phyloP scores from a whole-genome alignment of 2,329 filamentous ascomycete genomes.

The Nemania sp. region DNA sequence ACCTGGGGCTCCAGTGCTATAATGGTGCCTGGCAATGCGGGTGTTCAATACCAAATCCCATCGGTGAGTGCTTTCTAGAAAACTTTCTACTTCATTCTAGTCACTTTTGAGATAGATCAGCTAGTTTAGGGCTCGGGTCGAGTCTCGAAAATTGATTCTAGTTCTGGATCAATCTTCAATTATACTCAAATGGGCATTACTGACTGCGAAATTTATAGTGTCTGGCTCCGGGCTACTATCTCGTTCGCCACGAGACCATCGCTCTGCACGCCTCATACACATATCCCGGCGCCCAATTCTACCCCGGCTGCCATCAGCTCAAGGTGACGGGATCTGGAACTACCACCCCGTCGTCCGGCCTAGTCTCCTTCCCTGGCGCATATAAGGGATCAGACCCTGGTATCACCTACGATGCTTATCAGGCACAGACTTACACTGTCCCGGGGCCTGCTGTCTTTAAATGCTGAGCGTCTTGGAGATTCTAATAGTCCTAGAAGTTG shows the following conservation, averaged over 20 bases:
- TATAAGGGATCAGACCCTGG: constrained; percentile 55
- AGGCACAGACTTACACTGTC: constrained; percentile 49
- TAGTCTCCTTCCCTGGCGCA: constrained; percentile 58
- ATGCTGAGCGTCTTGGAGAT: constrained; percentile 42
- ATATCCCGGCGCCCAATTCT: constrained; percentile 55
- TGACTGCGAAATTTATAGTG: too few relatives aligned
- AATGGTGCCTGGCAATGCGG: constrained; percentile 47
- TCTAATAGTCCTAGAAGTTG: not conserved
- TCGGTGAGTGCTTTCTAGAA: too few relatives aligned
- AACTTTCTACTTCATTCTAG: too few relatives aligned
- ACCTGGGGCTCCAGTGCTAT: constrained; percentile 52
- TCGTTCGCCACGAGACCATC: constrained; percentile 61
- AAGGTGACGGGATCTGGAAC: constrained; percentile 54
- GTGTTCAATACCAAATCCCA: constrained; percentile 57
- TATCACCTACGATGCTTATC: constrained; percentile 56
- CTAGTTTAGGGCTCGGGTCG: too few relatives aligned
- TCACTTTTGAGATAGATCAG: too few relatives aligned
- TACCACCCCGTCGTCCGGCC: constrained; percentile 42
- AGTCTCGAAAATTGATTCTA: too few relatives aligned
- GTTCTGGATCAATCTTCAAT: too few relatives aligned
- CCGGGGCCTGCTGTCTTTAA: constrained; percentile 53
- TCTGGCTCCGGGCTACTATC: constrained; percentile 57
- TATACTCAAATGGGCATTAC: too few relatives aligned
- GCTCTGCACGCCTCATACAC: constrained; percentile 52
- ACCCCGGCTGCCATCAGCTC: constrained; percentile 61